A percentile compares a stretch with the other conserved stretches of the same genome.
Evolutionary conservation across 202 grass and related monocot genomes (phyloP).

Genomic region (Setaria italica): DNA sequence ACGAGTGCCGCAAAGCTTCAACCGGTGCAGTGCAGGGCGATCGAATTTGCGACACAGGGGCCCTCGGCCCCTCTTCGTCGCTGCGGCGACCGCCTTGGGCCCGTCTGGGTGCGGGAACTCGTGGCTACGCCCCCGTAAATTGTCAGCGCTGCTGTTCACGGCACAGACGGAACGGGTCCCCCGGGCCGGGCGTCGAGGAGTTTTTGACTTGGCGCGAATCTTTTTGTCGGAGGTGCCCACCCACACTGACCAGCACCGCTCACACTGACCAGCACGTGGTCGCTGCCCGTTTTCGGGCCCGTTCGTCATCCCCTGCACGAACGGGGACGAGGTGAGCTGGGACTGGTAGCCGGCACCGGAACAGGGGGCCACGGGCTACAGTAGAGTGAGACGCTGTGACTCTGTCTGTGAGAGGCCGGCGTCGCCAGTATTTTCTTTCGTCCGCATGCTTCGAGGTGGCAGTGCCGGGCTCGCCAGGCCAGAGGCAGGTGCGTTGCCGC

Average conservation of each 20-base stretch:
- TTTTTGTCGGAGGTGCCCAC: slow-evolving; percentile 28
- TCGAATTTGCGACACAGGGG: slow-evolving; percentile 1
- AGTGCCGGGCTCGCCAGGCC: slow-evolving; percentile 37
- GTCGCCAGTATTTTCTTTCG: background rate
- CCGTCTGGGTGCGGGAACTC: slow-evolving; percentile 19
- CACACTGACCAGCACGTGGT: background rate
- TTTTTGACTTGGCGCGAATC: slow-evolving; percentile 53
- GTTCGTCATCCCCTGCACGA: background rate
- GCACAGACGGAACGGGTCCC: background rate
- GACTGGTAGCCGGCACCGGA: background rate
- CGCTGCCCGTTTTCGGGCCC: background rate
- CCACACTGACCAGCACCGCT: background rate
- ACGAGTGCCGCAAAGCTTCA: slow-evolving; percentile 41
- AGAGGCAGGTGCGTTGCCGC: slow-evolving; percentile 30
- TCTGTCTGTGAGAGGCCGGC: background rate
- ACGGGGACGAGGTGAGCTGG: background rate
- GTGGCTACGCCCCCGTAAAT: slow-evolving; percentile 7
- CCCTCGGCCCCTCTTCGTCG: background rate
- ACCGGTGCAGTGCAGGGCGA: background rate
- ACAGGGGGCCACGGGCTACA: background rate
- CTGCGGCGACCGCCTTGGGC: background rate
- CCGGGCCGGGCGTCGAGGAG: background rate
- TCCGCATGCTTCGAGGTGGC: slow-evolving; percentile 2
- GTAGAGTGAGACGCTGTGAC: no score
- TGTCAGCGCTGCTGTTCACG: slow-evolving; percentile 13